Conservation (phyloP, 768 basidiomycete species). For the Calvatia gigantea region DNA sequence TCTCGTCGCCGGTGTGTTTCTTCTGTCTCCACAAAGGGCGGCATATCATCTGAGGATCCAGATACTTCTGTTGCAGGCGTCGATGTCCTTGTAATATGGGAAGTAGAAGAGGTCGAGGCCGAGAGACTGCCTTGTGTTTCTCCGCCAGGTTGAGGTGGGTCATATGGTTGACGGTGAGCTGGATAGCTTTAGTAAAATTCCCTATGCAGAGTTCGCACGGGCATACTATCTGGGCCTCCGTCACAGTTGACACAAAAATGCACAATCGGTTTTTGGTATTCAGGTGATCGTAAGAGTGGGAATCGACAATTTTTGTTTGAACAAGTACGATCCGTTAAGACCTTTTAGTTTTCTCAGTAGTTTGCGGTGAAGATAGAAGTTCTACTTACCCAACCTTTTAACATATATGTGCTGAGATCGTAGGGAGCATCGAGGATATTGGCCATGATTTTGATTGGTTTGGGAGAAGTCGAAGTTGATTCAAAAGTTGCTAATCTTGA, state of each 20-base stretch:
- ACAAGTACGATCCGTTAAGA: slow-evolving; percentile 67
- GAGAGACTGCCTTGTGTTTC: slow-evolving; percentile 22
- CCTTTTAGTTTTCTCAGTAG: slow-evolving; percentile 28
- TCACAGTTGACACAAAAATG: slow-evolving; percentile 68
- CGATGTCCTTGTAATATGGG: slow-evolving; percentile 57
- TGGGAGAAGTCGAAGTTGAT: not conserved
- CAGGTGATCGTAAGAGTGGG: slow-evolving; percentile 76
- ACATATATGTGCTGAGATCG: slow-evolving; percentile 66
- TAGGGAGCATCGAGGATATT: slow-evolving; percentile 55
- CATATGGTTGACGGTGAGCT: slow-evolving; percentile 1
- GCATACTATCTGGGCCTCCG: slow-evolving; percentile 30
- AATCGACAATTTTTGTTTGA: slow-evolving; percentile 50
- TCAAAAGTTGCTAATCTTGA: slow-evolving; percentile 9
- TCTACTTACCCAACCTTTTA: slow-evolving; percentile 70
- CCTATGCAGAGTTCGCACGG: not conserved
- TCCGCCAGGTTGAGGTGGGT: not conserved
- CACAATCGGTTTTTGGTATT: slow-evolving; percentile 36
- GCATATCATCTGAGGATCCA: slow-evolving; percentile 43
- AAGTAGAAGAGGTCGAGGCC: slow-evolving; percentile 44
- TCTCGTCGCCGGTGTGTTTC: slow-evolving; percentile 65
- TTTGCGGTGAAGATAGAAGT: not conserved
- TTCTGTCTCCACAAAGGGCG: slow-evolving; percentile 52
- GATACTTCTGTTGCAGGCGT: slow-evolving; percentile 81
- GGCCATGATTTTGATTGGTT: slow-evolving; percentile 33
- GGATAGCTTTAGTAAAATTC: not conserved